Percentiles rank a stretch among this genome's conserved stretches.
These are phyloP conservation scores for Eucalyptus curtisii DNA, from an alignment of 345 rosid genomes.

Conservation along the genomic window DNA sequence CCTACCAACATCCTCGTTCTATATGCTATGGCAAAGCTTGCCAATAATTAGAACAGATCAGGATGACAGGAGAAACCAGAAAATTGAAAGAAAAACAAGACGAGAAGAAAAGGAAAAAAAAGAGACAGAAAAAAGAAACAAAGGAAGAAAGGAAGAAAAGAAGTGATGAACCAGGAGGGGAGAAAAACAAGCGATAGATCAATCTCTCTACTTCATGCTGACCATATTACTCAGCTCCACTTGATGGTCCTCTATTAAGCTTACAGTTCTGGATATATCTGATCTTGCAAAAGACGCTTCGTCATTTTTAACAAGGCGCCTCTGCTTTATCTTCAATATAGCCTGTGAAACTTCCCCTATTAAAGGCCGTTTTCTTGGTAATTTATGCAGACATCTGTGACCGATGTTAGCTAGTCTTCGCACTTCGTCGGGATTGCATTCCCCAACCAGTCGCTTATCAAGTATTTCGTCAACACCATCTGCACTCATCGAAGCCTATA, in stretches of 20 bases:
- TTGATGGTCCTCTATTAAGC: constrained; percentile 64
- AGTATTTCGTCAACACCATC: constrained; percentile 84
- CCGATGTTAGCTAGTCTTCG: constrained; percentile 57
- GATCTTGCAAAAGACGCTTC: constrained; percentile 19
- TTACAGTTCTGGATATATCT: constrained; percentile 46
- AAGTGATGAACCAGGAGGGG: background rate
- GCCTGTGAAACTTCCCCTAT: constrained; percentile 80
- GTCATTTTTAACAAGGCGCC: constrained; percentile 17
- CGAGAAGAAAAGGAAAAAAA: background rate
- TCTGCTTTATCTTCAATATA: constrained; percentile 57
- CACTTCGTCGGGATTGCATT: constrained; percentile 53
- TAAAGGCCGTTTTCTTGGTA: constrained; percentile 68
- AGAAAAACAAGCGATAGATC: background rate
- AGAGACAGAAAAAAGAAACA: background rate
- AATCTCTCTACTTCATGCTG: constrained; percentile 17
- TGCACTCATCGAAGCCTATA: constrained; percentile 75
- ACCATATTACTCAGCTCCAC: constrained; percentile 51
- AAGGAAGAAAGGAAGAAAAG: background rate
- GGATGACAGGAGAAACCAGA: background rate
- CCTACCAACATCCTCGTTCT: background rate
- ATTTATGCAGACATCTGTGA: constrained; percentile 60
- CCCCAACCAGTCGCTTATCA: constrained; percentile 52
- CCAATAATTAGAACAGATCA: background rate
- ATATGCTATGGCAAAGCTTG: background rate
- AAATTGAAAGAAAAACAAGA: background rate